Evolutionary conservation across 2,329 filamentous ascomycete species (phyloP).

Genomic region (Fusarium piperis): DNA sequence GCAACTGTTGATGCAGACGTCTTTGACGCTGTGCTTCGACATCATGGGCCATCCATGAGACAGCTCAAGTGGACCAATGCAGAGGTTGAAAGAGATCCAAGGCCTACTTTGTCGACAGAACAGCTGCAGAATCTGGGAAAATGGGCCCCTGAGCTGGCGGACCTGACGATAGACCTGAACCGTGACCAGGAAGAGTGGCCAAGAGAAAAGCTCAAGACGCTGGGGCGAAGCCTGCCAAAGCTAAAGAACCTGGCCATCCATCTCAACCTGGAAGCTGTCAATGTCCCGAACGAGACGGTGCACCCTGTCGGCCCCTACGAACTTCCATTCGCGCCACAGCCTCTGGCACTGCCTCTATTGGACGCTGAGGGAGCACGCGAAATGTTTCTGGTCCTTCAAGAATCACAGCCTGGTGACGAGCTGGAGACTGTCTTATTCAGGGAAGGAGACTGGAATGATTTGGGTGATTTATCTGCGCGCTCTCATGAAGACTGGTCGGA

Average conservation of each 20-base stretch:
- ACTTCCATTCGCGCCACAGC: not conserved
- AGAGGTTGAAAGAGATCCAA: not conserved
- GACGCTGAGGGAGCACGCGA: not conserved
- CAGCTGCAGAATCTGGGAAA: not conserved
- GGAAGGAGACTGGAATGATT: not conserved
- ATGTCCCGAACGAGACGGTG: not conserved
- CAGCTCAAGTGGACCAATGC: constrained; percentile 17
- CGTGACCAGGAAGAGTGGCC: not conserved
- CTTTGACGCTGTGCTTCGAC: not conserved
- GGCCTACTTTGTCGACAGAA: not conserved
- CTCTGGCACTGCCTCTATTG: not conserved
- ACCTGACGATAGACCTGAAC: constrained; percentile 8
- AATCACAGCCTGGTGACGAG: not conserved
- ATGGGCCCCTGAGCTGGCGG: not conserved
- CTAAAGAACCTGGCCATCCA: not conserved
- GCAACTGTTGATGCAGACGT: not conserved
- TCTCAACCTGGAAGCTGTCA: not conserved
- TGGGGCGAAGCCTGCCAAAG: not conserved
- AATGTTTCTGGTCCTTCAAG: not conserved
- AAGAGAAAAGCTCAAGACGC: not conserved
- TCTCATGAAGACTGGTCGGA: not conserved
- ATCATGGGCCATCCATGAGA: constrained; percentile 7
- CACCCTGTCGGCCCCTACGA: not conserved
- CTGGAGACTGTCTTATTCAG: not conserved
- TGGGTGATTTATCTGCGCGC: not conserved